phyloP scores from a whole-genome alignment of 1,139 yeast genomes.

The Saccharomyces hybrid region DNA sequence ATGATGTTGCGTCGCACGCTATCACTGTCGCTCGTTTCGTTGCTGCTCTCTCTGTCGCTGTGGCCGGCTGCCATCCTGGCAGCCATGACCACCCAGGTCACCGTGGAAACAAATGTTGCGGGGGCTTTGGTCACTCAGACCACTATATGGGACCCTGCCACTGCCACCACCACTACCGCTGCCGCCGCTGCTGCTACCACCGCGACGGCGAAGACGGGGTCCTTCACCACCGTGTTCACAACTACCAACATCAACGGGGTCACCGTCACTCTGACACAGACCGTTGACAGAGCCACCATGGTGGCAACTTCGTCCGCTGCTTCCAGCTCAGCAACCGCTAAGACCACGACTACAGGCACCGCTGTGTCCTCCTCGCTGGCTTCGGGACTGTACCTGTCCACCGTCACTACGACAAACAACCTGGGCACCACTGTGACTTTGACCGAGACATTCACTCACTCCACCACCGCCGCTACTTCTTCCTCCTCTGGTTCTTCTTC shows the following conservation, averaged over 20 bases:
- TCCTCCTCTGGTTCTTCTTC: no score
- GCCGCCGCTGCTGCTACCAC: background rate
- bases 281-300: background rate
- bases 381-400: background rate
- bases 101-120: conserved; percentile 27
- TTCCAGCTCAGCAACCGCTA: background rate
- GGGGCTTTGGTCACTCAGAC: conserved; percentile 20
- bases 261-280: background rate
- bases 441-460: background rate
- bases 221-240: conserved; percentile 5
- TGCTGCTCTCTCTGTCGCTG: conserved; percentile 1
- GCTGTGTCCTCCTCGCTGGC: background rate
- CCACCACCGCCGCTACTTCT: background rate
- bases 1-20: background rate
- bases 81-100: conserved; percentile 23
- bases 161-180: conserved; percentile 7
- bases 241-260: conserved; percentile 1
- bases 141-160: conserved; percentile 17
- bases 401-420: background rate
- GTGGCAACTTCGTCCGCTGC: background rate
- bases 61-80: conserved; percentile 4
- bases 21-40: background rate
- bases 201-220: conserved; percentile 9
- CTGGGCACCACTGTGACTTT: background rate
- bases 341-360: background rate